Evolutionary conservation across 1,284 basidiomycete genomes (phyloP), one percentile per base, ranked within the genome.

Genomic region (Trametes versicolor): DNA sequence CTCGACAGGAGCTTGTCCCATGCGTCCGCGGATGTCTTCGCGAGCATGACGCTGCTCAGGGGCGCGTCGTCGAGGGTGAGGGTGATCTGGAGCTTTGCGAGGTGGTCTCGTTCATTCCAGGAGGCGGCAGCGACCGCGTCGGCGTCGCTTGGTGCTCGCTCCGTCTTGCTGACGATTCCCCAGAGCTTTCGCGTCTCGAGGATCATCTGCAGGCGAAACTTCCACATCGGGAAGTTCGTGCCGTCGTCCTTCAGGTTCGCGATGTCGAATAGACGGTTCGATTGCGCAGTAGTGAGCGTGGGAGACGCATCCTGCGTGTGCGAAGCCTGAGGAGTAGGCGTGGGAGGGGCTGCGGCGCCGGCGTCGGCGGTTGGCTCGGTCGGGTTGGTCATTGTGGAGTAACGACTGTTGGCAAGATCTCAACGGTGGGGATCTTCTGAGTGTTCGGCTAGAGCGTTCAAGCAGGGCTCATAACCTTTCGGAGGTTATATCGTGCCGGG

Each of bases 31-130:
- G 66, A 59, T 1, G 61, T 57, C 8, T 8, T 52, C 8, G 54
- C 51, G 43, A 66, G 53, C 8, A 70, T 37, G 27, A 72, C 67
- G n/a, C 69, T 54, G 50, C 62, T 65, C 21, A 71, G 67, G 2
- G 67, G 71, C 41, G 68, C 65, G 47, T 71, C 70, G 29, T 66
- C 63, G 25, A 73, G 61, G 21, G 66, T 73, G 19, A 72, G 64
- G 13, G 62, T 68, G 62, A 73, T 70, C 37, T 73, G 72, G 41
- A 43, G 41, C 41, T 17, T 43, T n/a, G 41, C 41, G 41, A 43
- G 41, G 17, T 43, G 17, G 19, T 43, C 41, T 13, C 41, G 41
- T 17, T 43, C 41, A 7, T 4, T 19, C 41, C 41, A 43, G 29
- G 29, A 32, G 29, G 29, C 8, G 29, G 29, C 29, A 32, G 29